phyloP scores from a whole-genome alignment of 2,329 filamentous ascomycete species.

The Scedosporium apiospermum region DNA sequence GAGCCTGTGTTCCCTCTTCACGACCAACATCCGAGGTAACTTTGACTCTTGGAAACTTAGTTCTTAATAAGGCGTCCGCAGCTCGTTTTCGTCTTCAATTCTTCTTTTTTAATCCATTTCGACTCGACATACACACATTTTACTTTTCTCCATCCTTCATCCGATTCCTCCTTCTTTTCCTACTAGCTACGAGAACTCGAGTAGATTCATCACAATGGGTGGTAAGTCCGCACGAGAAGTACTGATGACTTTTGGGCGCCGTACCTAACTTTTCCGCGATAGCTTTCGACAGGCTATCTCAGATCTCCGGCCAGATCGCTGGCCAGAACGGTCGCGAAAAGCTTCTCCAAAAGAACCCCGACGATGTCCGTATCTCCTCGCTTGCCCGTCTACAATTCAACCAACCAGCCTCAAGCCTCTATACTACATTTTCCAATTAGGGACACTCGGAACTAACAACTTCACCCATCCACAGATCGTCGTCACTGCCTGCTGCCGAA shows the following conservation, averaged over 20 bases:
- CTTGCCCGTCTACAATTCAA: neutral
- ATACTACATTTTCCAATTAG: neutral
- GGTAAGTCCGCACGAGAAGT: neutral
- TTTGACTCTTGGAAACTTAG: neutral
- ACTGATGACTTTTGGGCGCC: neutral
- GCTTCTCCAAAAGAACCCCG: constrained; percentile 55
- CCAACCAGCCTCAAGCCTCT: neutral
- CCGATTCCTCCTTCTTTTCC: neutral
- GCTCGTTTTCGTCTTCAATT: neutral
- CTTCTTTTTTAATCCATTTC: neutral
- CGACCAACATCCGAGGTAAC: constrained; percentile 6
- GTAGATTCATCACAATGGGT: constrained; percentile 2
- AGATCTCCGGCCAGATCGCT: constrained; percentile 55
- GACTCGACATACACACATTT: neutral
- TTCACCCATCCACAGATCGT: constrained; percentile 51
- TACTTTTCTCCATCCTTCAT: neutral
- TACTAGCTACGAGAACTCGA: neutral
- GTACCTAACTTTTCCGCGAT: neutral
- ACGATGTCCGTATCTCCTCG: constrained; percentile 44
- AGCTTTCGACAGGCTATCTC: constrained; percentile 49
- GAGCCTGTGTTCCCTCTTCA: neutral
- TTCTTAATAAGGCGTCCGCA: neutral
- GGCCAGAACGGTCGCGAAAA: constrained; percentile 47
- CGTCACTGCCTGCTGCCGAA: constrained; percentile 84
- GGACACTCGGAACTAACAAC: constrained; percentile 15